A percentile compares a stretch with the other conserved stretches of the same genome.
These are phyloP conservation scores for Saturnispora ahearnii DNA, from an alignment of 805 yeast species.

Conservation along the genomic window DNA sequence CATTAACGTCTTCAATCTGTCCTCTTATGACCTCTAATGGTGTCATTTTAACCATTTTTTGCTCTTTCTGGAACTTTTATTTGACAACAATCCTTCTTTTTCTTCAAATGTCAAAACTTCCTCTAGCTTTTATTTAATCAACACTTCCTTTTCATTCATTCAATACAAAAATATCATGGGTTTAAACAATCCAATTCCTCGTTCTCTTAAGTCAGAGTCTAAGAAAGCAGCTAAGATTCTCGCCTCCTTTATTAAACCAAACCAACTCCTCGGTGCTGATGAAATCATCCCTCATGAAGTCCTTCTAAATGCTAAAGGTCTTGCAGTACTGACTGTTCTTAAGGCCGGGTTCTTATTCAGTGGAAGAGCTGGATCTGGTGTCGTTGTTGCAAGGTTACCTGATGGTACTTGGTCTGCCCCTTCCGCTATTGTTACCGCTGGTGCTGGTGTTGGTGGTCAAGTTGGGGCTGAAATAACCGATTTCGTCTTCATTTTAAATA, in stretches of 20 bases:
- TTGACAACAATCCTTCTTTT: background rate
- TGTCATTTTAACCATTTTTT: background rate
- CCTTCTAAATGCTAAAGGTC: slow-evolving; percentile 82
- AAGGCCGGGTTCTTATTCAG: slow-evolving; percentile 95
- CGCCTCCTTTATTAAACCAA: slow-evolving; percentile 86
- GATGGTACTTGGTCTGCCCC: slow-evolving; percentile 99
- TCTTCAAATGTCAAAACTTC: too few relatives aligned
- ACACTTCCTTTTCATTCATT: background rate
- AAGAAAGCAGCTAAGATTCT: slow-evolving; percentile 92
- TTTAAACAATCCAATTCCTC: slow-evolving; percentile 90
- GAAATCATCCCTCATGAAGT: slow-evolving; percentile 84
- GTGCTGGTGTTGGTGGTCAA: slow-evolving; percentile 98
- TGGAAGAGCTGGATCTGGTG: slow-evolving; percentile 97
- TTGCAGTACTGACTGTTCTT: slow-evolving; percentile 85
- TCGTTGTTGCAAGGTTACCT: slow-evolving; percentile 84
- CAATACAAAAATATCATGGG: slow-evolving; percentile 39
- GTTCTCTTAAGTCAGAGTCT: slow-evolving; percentile 78
- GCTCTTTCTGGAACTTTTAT: too few relatives aligned
- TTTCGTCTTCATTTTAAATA: slow-evolving; percentile 86
- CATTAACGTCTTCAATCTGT: background rate
- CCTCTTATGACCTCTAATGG: background rate
- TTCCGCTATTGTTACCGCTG: slow-evolving; percentile 89
- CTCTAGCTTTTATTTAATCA: background rate
- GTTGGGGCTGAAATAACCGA: slow-evolving; percentile 95
- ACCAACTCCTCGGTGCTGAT: slow-evolving; percentile 85